Percentiles rank a stretch among this genome's conserved stretches.
Evolutionary conservation across 1,284 basidiomycete species (phyloP).

Genomic region (Malassezia nana): DNA sequence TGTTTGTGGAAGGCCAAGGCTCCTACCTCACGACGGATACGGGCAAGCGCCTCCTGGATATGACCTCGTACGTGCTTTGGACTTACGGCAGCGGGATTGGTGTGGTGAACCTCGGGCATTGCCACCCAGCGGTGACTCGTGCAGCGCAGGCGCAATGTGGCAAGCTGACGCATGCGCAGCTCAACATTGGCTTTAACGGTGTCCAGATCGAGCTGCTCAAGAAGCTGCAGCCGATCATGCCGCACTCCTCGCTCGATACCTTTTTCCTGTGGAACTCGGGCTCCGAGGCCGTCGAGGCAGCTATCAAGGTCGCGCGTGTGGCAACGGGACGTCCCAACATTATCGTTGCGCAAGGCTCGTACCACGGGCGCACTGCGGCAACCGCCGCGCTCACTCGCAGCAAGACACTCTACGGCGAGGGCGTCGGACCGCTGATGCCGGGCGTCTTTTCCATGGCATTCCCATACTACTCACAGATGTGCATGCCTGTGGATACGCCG

Average conservation of each 20-base stretch:
- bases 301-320: conserved; percentile 64
- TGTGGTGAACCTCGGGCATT: conserved; percentile 45
- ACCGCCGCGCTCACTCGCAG: conserved; percentile 78
- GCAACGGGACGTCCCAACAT: conserved; percentile 74
- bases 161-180: conserved; percentile 42
- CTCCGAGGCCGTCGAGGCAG: conserved; percentile 67
- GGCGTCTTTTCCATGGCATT: conserved; percentile 72
- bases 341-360: conserved; percentile 65
- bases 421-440: conserved; percentile 71
- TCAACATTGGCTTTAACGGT: conserved; percentile 39
- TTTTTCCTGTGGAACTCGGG: conserved; percentile 78
- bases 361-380: conserved; percentile 52
- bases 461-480: conserved; percentile 87
- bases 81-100: conserved; percentile 30
- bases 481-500: conserved; percentile 58
- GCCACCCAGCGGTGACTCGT: conserved; percentile 40
- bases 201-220: conserved; percentile 34
- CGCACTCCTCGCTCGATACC: conserved; percentile 73
- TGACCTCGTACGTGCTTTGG: conserved; percentile 24
- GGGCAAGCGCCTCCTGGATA: conserved; percentile 37
- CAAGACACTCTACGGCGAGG: conserved; percentile 79
- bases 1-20: conserved; percentile 36
- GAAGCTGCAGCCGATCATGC: conserved; percentile 54
- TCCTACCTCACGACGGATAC: conserved; percentile 34
- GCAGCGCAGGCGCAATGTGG: conserved; percentile 40